Base-by-base conservation (phyloP, 164 flowering plant species). In the Litsea cubeba region DNA sequence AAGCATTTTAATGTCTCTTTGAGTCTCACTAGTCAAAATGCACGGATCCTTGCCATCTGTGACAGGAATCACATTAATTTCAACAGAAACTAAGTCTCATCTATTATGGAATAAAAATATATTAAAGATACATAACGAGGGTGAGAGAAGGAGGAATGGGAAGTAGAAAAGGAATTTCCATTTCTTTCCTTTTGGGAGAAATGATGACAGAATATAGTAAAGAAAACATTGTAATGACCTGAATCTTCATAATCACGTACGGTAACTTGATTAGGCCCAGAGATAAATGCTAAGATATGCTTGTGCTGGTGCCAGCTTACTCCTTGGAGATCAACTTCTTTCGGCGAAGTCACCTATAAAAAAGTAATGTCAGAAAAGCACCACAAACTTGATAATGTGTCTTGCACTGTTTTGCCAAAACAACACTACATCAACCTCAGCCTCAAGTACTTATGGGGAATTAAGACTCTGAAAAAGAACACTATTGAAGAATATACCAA, bases 241-340 rank as follows among this genome's bases (percentile, higher is more conserved):
- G 91, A 78, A 86, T 92, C 95, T 75, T 92, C 97, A 79, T 85
- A 91, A 82, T 96, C 97, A 78, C 86, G 90, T 54, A 96, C 71
- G 20, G 78, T 79, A 74, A 93, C 93, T 73, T 93, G 97, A 84
- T 88, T 85, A 10, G 82, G 75, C 54, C 93, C 97, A 71, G 98
- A 93, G 49, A 93, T 84, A 80, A 93, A 92, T 73, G 99, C 99
- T 76, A 96, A 71, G 35, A 93, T 84, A 75, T 88, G 89, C 78
- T 89, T 92, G 75, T 90, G 91, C 54, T 82, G 91, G 84, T 94
- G 97, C 99, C 97, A 96, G 76, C 93, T 89, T 11, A 96, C 84
- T 57, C 91, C 90, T 73, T 88, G 90, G 82, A 92, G 86, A 87
- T 88, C 85, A 77, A 91, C 87, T 73, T 87, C 89, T 15, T 88